These are phyloP conservation scores for Pseudogymnoascus sp. DNA, from an alignment of 2,329 filamentous ascomycete genomes.

Conservation along the genomic window DNA sequence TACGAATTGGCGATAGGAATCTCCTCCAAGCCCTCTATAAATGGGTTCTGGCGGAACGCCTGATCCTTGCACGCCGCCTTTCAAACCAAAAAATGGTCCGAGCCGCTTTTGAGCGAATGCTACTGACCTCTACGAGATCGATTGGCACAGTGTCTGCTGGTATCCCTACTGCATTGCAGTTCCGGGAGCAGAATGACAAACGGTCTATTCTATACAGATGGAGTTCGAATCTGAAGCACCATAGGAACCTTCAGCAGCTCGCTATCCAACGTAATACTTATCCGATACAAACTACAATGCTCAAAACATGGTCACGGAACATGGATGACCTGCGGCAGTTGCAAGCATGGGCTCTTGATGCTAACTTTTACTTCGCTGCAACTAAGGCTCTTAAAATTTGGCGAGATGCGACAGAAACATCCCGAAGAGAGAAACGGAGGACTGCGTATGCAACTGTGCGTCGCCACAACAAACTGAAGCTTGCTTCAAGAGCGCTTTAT, in stretches of 20 bases:
- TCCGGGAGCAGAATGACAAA: conserved; percentile 20
- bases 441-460: conserved; percentile 25
- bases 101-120: conserved; percentile 33
- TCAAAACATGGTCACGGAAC: conserved; percentile 21
- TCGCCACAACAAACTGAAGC: conserved; percentile 24
- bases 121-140: conserved; percentile 31
- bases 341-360: conserved; percentile 22
- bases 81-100: conserved; percentile 33
- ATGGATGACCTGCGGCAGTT: conserved; percentile 20
- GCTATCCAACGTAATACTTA: conserved; percentile 20
- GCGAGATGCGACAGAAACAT: conserved; percentile 23
- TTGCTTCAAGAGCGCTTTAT: conserved; percentile 21
- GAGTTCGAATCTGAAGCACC: conserved; percentile 19
- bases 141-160: conserved; percentile 20
- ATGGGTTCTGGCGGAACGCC: conserved; percentile 49
- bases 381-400: conserved; percentile 25
- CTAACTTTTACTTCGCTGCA: conserved; percentile 26
- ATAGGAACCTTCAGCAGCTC: conserved; percentile 17
- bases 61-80: conserved; percentile 33
- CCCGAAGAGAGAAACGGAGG: conserved; percentile 27
- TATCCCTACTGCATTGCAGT: conserved; percentile 21
- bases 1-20: conserved; percentile 48
- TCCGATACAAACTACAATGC: conserved; percentile 16
- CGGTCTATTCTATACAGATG: conserved; percentile 21
- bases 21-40: conserved; percentile 50